A percentile compares a stretch with the other conserved stretches of the same genome.
phyloP scores from a whole-genome alignment of 768 basidiomycete genomes.

The Auriscalpium microsporum region DNA sequence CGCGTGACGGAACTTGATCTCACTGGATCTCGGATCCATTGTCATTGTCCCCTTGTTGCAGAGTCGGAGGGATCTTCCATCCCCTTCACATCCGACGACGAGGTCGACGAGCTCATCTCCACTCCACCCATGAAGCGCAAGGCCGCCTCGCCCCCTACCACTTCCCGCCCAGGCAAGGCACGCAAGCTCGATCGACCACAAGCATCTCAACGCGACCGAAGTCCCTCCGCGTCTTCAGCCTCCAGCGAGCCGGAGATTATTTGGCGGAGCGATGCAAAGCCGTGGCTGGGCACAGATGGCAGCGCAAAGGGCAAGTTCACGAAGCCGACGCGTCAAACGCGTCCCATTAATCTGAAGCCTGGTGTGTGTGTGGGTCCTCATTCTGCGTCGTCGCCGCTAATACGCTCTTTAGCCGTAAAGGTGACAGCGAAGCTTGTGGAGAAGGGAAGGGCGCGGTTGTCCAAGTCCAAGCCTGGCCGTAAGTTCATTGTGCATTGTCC shows the following conservation, averaged over 20 bases:
- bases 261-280: background rate
- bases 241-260: background rate
- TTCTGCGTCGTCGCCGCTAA: background rate
- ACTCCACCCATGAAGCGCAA: background rate
- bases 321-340: background rate
- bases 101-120: background rate
- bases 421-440: background rate
- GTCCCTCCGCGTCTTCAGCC: background rate
- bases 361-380: background rate
- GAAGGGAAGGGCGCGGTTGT: background rate
- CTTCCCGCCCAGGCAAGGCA: background rate
- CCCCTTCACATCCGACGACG: background rate
- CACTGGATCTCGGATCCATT: too few relatives aligned
- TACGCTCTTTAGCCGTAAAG: too few relatives aligned
- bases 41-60: background rate
- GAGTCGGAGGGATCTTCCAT: background rate
- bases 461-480: background rate
- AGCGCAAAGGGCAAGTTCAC: background rate
- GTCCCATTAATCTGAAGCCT: background rate
- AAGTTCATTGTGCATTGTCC: background rate
- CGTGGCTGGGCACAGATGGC: background rate
- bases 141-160: background rate
- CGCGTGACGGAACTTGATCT: too few relatives aligned
- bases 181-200: background rate
- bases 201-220: background rate